Evolutionary conservation across 2,329 filamentous ascomycete species (phyloP).

Genomic region (Amylocarpus encephaloides): DNA sequence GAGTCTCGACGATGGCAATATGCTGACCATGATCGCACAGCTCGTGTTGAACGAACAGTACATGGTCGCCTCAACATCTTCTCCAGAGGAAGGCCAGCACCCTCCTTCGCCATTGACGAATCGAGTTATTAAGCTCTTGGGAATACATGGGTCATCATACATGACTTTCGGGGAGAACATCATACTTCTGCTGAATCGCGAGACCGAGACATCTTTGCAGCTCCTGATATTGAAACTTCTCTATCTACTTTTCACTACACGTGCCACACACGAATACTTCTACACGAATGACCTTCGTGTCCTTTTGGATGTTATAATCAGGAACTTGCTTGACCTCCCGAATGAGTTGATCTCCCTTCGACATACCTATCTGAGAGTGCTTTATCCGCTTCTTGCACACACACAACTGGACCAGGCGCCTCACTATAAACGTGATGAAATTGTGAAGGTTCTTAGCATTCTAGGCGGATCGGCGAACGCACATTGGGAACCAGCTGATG

Average conservation of each 20-base stretch:
- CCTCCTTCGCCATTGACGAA: constrained; percentile 64
- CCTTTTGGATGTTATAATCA: constrained; percentile 89
- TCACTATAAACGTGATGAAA: constrained; percentile 86
- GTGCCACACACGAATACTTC: constrained; percentile 92
- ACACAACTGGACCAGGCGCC: constrained; percentile 83
- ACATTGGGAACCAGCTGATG: constrained; percentile 75
- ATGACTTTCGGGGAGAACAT: constrained; percentile 98
- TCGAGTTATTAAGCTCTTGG: constrained; percentile 85
- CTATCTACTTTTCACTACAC: constrained; percentile 91
- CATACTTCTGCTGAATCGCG: constrained; percentile 88
- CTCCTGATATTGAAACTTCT: constrained; percentile 93
- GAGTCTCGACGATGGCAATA: not conserved
- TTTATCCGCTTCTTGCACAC: constrained; percentile 84
- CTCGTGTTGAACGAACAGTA: constrained; percentile 97
- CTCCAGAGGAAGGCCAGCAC: constrained; percentile 22
- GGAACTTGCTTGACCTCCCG: constrained; percentile 92
- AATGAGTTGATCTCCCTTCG: constrained; percentile 71
- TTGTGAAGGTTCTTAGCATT: constrained; percentile 68
- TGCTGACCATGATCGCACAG: constrained; percentile 39
- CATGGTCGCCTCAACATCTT: constrained; percentile 66
- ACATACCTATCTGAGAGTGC: constrained; percentile 89
- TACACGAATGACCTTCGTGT: constrained; percentile 97
- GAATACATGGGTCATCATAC: constrained; percentile 70
- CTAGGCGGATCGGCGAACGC: constrained; percentile 59
- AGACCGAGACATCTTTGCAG: constrained; percentile 89